Conservation (phyloP, 306 rosid species). For the Cyamopsis tetragonoloba region DNA sequence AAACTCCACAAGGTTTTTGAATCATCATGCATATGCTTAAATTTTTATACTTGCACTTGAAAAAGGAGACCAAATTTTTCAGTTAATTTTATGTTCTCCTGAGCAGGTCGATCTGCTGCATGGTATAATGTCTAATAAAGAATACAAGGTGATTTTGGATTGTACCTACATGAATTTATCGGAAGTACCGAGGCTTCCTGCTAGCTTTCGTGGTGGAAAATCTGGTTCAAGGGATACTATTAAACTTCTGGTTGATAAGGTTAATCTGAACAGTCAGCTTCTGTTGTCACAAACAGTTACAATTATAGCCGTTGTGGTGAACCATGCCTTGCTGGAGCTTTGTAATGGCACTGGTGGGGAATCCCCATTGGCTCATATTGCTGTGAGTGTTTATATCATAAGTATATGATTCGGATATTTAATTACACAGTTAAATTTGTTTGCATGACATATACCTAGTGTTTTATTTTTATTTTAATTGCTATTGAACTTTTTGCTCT, state of each 20-base stretch:
- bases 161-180: slow-evolving; percentile 69
- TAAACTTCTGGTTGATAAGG: slow-evolving; percentile 82
- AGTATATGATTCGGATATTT: background rate
- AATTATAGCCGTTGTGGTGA: slow-evolving; percentile 59
- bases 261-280: slow-evolving; percentile 76
- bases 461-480: background rate
- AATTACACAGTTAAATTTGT: background rate
- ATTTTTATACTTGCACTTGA: background rate
- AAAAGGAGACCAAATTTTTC: background rate
- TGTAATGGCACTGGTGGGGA: slow-evolving; percentile 67
- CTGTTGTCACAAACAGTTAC: slow-evolving; percentile 79
- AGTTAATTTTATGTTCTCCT: slow-evolving; percentile 26
- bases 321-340: slow-evolving; percentile 84
- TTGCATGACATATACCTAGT: background rate
- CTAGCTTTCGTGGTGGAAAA: slow-evolving; percentile 83
- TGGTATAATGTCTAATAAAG: slow-evolving; percentile 78
- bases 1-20: background rate
- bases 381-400: slow-evolving; percentile 55
- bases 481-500: background rate
- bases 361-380: slow-evolving; percentile 81
- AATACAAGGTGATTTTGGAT: slow-evolving; percentile 92
- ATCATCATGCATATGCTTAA: background rate
- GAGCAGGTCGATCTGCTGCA: slow-evolving; percentile 86
- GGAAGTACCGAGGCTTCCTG: slow-evolving; percentile 86
- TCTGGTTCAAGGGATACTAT: slow-evolving; percentile 71